Base-by-base conservation (phyloP, 2,329 filamentous ascomycete genomes). In the Trichocomaceae sp. region DNA sequence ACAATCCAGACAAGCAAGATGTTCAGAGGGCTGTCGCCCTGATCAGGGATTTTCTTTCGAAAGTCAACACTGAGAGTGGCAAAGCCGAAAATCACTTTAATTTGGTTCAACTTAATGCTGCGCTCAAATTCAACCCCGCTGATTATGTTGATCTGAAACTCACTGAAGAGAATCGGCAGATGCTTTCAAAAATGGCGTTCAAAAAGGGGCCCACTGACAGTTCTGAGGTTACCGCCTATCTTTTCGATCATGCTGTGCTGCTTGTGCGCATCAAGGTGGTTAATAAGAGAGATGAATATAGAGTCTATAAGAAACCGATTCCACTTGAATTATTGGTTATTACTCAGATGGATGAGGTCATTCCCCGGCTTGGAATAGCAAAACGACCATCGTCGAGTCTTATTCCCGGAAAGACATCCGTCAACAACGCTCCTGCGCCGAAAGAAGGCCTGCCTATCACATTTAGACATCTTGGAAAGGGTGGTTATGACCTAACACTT, bases 71-170 rank as follows among this genome's bases (percentile, higher is more conserved):
- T 13, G 93, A 97, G 71, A 96, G 90, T 61, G 93, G 93, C 63
- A 96, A 95, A 75, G 90, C 93, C 0, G 93, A 99, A 72, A 99
- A 99, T 68, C 87, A 93, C 51, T 97, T 96, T 79, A 97, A 97
- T 69, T 76, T 99, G 55, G 87, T 92, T 70, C 88, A 90, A 62
- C 80, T 99, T 31, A 93, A 96, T 67, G 85, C 93, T 62, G 88
- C 95, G 63, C 82, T 99, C 60, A 90, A 92, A 59, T 99, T 95
- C 79, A 83, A 87, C 42, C 86, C 88, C 1, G 90, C 90, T 59
- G 92, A 96, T 66, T 88, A 86, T 66, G 91, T 97, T 47, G 93
- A 99, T 69, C 76, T 99, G 58, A 95, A 95, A 70, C 79, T 99
- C 50, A 96, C 90, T 0, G 93, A 99, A 64, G 90, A 96, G 63